Base-by-base conservation (phyloP, 306 rosid genomes). In the Comarum palustre region DNA sequence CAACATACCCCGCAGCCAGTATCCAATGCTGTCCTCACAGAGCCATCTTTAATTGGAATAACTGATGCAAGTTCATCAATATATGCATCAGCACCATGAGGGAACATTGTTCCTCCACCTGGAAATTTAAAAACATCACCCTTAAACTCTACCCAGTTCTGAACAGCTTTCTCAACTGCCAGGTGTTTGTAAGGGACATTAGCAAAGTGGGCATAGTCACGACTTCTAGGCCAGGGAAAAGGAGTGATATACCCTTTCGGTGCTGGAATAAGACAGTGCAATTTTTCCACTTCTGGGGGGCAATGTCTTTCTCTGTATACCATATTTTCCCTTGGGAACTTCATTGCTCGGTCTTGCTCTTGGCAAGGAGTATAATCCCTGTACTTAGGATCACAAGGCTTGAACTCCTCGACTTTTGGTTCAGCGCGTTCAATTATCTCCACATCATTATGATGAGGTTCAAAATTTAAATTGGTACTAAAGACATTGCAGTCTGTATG, bases 21-120 rank as follows among this genome's bases (percentile, higher is more conserved):
- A 85, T 94, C 99, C 76, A 91, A 79, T 2, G 99, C 99, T 48
- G 95, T 94, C 75, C 98, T 85, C 82, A 91, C 75, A 76, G 99
- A 77, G 73, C 99, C 97, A 79, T 89, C 94, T 43, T 84, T 85
- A 67, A 91, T 86, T 12, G 96, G 99, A 73, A 91, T 90, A 84
- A 91, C 86, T 6, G 96, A 82, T 39, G 96, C 92, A 74, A 94
- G 95, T 78, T 94, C 99, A 59, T 94, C 85, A 22, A 94, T 89
- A 77, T 94, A 94, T 14, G 95, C 93, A 87, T 91, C 93, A 2
- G 91, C 96, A 6, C 97, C 99, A 48, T 91, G 96, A 73, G 96
- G 99, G 77, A 94, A 91, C 97, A 94, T 94, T 54, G 97, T 89
- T 73, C 97, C 99, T 80, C 99, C 99, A 54, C 99, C 99, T 3